These are phyloP conservation scores for Carex littledalei DNA, from an alignment of 176 grass and related monocot species.

Conservation along the genomic window DNA sequence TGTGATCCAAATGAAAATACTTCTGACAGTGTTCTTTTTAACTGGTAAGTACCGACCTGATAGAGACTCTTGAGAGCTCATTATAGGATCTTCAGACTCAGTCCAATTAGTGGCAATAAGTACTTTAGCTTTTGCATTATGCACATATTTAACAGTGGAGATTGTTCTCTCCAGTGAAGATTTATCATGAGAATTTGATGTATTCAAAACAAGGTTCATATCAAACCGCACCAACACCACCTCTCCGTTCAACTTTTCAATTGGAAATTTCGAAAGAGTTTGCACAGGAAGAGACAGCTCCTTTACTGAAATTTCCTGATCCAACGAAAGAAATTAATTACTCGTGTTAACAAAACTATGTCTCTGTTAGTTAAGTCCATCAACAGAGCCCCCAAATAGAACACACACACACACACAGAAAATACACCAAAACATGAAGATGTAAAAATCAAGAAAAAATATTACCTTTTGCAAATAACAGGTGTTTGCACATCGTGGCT, in stretches of 20 bases:
- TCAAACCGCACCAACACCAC: slow-evolving; percentile 72
- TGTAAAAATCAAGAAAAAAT: not conserved
- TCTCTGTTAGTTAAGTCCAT: not conserved
- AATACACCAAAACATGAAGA: not conserved
- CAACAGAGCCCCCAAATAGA: not conserved
- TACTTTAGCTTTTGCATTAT: slow-evolving; percentile 73
- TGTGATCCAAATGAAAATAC: not conserved
- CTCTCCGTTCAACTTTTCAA: slow-evolving; percentile 65
- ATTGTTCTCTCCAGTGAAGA: slow-evolving; percentile 48
- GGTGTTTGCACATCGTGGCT: not conserved
- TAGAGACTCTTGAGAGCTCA: slow-evolving; percentile 47
- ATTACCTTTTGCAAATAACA: slow-evolving; percentile 7
- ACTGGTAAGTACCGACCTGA: slow-evolving; percentile 38
- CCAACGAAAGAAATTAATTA: not conserved
- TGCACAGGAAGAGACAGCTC: slow-evolving; percentile 53
- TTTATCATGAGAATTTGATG: slow-evolving; percentile 24
- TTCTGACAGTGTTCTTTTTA: not conserved
- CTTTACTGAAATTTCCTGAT: not conserved
- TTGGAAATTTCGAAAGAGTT: slow-evolving; percentile 66
- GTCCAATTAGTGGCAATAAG: slow-evolving; percentile 61
- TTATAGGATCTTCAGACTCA: slow-evolving; percentile 33
- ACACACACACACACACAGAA: not conserved
- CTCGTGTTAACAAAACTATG: not conserved
- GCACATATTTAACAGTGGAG: slow-evolving; percentile 71
- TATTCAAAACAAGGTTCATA: slow-evolving; percentile 40